phyloP scores from a whole-genome alignment of 495 filamentous ascomycete species.

The Aspergillus campestris region DNA sequence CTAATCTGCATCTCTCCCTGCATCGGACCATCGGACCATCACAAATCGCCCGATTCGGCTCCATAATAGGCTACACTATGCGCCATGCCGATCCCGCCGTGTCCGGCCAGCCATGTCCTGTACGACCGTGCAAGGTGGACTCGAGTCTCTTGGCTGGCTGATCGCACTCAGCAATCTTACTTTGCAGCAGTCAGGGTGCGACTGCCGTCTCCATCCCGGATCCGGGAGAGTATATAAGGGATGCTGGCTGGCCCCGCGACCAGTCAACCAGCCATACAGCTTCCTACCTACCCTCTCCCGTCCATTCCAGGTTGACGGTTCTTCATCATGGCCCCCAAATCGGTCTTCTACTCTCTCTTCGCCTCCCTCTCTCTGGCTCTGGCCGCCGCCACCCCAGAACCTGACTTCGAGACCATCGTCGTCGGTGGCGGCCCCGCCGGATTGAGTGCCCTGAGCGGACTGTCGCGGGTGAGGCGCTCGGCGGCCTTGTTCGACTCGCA shows the following conservation, averaged over 20 bases:
- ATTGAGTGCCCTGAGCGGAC: constrained; percentile 42
- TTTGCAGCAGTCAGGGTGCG: no score
- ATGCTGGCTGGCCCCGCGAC: neutral
- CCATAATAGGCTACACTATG: no score
- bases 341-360: constrained; percentile 9
- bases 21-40: no score
- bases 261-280: neutral
- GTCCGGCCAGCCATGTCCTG: no score
- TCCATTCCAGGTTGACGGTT: neutral
- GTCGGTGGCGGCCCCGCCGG: constrained; percentile 32
- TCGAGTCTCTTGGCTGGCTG: neutral
- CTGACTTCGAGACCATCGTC: constrained; percentile 28
- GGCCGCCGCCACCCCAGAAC: constrained; percentile 12
- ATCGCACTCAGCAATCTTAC: no score
- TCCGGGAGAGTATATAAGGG: no score
- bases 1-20: no score
- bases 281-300: neutral
- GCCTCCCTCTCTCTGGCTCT: constrained; percentile 6
- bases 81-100: no score
- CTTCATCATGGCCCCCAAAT: constrained; percentile 8
- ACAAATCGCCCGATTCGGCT: no score
- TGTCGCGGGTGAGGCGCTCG: constrained; percentile 44
- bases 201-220: no score
- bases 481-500: constrained; percentile 47
- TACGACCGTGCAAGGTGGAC: no score